Conservation (phyloP, 163 green algal genomes). For the Scenedesmus sp. region DNA sequence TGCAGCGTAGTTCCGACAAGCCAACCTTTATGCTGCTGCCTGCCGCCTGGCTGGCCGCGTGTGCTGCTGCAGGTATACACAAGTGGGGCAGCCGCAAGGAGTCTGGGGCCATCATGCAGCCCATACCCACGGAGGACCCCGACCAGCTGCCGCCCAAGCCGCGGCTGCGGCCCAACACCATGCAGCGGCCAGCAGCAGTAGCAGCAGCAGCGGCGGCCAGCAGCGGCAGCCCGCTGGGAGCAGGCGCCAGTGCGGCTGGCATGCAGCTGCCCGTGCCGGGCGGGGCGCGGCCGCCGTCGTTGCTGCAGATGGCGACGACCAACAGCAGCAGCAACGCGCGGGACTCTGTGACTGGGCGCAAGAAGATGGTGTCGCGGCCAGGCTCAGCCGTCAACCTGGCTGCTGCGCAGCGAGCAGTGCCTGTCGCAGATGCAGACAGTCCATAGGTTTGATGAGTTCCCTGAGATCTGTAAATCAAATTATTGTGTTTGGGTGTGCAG, state of each 20-base stretch:
- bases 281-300: neutral
- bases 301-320: constrained; percentile 38
- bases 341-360: constrained; percentile 20
- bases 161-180: constrained; percentile 25
- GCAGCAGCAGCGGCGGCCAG: neutral
- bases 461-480: too few species aligned
- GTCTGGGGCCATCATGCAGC: constrained; percentile 32
- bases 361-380: constrained; percentile 35
- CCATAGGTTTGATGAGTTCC: neutral
- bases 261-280: neutral
- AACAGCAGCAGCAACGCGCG: constrained; percentile 21
- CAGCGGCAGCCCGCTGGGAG: neutral
- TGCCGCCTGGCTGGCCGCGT: neutral
- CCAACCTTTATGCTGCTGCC: neutral
- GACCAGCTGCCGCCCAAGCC: constrained; percentile 23
- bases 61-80: constrained; percentile 25
- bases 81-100: constrained; percentile 43
- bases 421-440: neutral
- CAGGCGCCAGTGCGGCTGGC: neutral
- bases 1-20: neutral
- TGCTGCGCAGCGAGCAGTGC: neutral
- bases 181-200: constrained; percentile 29
- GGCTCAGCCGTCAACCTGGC: constrained; percentile 17
- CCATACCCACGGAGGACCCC: constrained; percentile 40
- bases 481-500: too few species aligned